Evolutionary conservation across 345 rosid genomes (phyloP).

Genomic region (Eucalyptus rudis): DNA sequence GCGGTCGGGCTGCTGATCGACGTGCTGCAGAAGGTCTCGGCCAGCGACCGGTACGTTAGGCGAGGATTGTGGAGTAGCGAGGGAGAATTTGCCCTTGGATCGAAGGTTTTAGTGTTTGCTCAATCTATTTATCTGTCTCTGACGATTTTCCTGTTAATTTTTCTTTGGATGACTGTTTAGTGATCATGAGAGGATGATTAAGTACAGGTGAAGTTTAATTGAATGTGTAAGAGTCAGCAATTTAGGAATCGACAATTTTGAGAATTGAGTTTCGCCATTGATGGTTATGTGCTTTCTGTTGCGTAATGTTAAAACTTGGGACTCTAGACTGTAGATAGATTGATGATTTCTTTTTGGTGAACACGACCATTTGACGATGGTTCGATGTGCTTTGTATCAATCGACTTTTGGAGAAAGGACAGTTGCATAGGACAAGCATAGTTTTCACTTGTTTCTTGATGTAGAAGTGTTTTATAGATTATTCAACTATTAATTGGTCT

Average conservation of each 20-base stretch:
- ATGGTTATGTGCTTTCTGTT: neutral
- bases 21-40: conserved; percentile 6
- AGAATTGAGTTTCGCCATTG: neutral
- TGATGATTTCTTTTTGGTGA: accelerated
- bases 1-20: conserved; percentile 14
- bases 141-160: neutral
- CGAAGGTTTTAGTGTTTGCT: neutral
- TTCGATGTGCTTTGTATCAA: neutral
- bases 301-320: neutral
- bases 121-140: neutral
- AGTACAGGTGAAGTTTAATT: neutral
- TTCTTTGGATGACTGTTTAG: neutral
- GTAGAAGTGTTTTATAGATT: neutral
- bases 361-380: neutral
- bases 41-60: conserved; percentile 2
- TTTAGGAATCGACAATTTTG: neutral
- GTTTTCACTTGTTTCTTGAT: neutral
- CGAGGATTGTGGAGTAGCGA: conserved; percentile 1
- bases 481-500: neutral
- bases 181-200: neutral
- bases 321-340: neutral
- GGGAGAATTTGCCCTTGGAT: conserved; percentile 11
- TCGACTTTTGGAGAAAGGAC: neutral
- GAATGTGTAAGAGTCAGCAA: neutral
- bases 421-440: neutral